phyloP scores from a whole-genome alignment of 495 filamentous ascomycete species.

The Echria macrotheca region DNA sequence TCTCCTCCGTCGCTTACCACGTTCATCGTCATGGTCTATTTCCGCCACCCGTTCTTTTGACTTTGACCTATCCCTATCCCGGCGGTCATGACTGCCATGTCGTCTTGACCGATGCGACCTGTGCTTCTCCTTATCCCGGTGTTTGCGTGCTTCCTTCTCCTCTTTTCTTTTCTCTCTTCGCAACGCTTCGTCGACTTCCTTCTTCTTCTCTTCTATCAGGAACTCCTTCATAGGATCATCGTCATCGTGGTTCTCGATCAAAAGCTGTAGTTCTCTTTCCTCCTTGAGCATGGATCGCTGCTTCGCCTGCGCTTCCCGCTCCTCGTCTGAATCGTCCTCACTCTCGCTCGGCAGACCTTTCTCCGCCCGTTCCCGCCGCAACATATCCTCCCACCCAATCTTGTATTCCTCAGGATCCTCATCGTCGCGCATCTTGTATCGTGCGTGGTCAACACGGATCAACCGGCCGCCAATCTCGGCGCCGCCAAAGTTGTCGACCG shows the following conservation, averaged over 20 bases:
- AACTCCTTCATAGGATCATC: slow-evolving; percentile 97
- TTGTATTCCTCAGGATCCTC: slow-evolving; percentile 63
- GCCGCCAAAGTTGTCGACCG: slow-evolving; percentile 91
- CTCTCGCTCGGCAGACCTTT: slow-evolving; percentile 32
- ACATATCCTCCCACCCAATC: slow-evolving; percentile 42
- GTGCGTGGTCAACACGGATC: slow-evolving; percentile 83
- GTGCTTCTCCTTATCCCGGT: slow-evolving; percentile 22
- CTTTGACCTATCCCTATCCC: no score
- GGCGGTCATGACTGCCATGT: slow-evolving; percentile 20
- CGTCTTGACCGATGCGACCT: slow-evolving; percentile 27
- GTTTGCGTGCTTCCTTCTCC: slow-evolving; percentile 44
- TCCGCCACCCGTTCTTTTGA: no score
- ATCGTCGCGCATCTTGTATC: slow-evolving; percentile 84
- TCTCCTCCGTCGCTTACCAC: no score
- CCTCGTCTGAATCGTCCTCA: slow-evolving; percentile 33
- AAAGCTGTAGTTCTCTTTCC: slow-evolving; percentile 68
- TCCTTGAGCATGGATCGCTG: slow-evolving; percentile 45
- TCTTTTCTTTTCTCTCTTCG: slow-evolving; percentile 42
- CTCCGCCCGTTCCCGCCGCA: slow-evolving; percentile 33
- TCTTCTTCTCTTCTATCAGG: slow-evolving; percentile 80
- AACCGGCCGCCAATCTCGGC: slow-evolving; percentile 74
- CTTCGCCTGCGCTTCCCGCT: slow-evolving; percentile 30
- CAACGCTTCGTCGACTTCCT: slow-evolving; percentile 70
- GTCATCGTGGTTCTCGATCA: slow-evolving; percentile 80
- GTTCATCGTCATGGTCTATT: no score